Base-by-base conservation (phyloP, 148 eudicot species). In the Nepenthes gracilis region DNA sequence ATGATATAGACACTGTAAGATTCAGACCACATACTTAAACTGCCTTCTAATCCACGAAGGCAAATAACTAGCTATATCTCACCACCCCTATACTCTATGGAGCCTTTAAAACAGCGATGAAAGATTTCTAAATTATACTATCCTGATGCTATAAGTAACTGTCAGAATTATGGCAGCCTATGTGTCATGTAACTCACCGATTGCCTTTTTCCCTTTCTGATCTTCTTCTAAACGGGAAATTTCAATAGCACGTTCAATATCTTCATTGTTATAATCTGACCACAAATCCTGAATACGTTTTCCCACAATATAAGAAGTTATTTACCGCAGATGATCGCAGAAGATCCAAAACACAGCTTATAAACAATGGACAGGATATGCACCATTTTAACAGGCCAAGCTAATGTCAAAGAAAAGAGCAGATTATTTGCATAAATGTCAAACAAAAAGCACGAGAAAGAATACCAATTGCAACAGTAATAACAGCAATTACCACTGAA, bases 171-270 rank as follows among this genome's bases (percentile, higher is more conserved):
- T 23, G 23, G 23, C 23, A 23, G 23, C 23, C 23, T 23, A 23
- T 23, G 23, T 23, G 23, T 23, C 23, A 0, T 23, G 45, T 40
- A 40, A 40, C 45, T 40, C 8, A 90, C 97, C 95, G 37, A 82
- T 68, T 55, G 81, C 81, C 81, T 78, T 74, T 75, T 90, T 87
- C 67, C 92, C 97, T 76, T 90, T 87, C 23, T 60, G 71, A 75
- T 86, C 87, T 72, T 23, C 23, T 23, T 80, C 85, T 37, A 72
- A 74, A 67, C 85, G 80, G 60, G 97, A 87, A 63, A 79, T 77
- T 69, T 96, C 97, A 72, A 87, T 87, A 48, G 97, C 97, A 59
- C 73, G 81, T 57, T 87, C 93, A 59, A 91, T 75, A 67, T 91
- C 96, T 77, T 91, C 93, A 57, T 72, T 73, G 62, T 78, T 91